A percentile compares a stretch with the other conserved stretches of the same genome.
Conservation (phyloP, 345 rosid genomes). For the Nephelium lappaceum region DNA sequence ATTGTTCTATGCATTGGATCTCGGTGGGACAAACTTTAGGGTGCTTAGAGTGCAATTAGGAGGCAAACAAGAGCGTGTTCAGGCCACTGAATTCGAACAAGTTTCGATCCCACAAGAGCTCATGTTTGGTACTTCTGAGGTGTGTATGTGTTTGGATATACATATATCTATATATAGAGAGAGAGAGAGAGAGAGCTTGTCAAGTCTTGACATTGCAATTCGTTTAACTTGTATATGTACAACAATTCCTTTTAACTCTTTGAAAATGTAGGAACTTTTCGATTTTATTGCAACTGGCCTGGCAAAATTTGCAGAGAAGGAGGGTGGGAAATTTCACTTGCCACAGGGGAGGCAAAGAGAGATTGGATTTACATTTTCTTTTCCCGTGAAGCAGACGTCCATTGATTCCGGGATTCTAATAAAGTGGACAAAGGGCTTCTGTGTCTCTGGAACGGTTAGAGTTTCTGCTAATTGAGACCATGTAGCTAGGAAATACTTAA, state of each 20-base stretch:
- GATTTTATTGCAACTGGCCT: conserved; percentile 73
- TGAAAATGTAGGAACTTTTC: conserved; percentile 59
- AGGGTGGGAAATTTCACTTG: conserved; percentile 54
- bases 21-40: conserved; percentile 87
- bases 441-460: conserved; percentile 85
- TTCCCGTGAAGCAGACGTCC: conserved; percentile 79
- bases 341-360: conserved; percentile 66
- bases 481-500: background rate
- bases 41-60: conserved; percentile 77
- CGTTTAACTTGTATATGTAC: background rate
- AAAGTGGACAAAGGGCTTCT: conserved; percentile 88
- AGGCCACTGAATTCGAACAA: conserved; percentile 71
- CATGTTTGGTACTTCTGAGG: conserved; percentile 82
- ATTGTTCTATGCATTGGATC: conserved; percentile 87
- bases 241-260: background rate
- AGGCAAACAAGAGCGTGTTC: conserved; percentile 59
- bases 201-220: background rate
- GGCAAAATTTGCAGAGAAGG: conserved; percentile 54
- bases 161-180: no score
- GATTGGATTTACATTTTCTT: conserved; percentile 87
- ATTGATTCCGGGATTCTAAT: conserved; percentile 77
- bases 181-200: background rate
- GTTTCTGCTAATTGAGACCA: background rate
- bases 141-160: conserved; percentile 28
- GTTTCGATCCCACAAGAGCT: conserved; percentile 71